Conservation (phyloP, 2,329 filamentous ascomycete genomes). For the Trichoderma oligosporum region DNA sequence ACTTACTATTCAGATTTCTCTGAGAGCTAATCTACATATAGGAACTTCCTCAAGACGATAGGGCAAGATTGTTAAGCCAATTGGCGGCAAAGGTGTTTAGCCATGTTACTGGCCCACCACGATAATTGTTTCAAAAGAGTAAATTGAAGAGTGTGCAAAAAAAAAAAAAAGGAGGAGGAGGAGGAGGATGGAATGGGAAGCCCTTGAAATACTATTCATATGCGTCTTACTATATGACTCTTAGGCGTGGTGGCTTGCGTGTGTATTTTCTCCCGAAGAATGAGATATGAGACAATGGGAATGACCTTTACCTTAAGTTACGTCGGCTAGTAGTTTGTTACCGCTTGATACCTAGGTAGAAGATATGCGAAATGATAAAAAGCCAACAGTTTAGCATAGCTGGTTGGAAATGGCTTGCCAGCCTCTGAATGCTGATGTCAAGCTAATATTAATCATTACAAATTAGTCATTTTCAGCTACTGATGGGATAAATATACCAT, state of each 20-base stretch:
- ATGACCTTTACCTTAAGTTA: not conserved
- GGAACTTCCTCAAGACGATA: conserved; percentile 79
- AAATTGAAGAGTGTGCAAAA: conserved; percentile 45
- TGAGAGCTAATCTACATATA: conserved; percentile 32
- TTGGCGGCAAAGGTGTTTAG: conserved; percentile 84
- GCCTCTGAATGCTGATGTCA: not conserved
- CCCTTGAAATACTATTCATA: no score
- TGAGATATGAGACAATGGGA: conserved; percentile 7
- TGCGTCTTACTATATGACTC: not conserved
- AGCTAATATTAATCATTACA: not conserved
- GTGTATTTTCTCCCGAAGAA: not conserved
- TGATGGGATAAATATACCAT: not conserved
- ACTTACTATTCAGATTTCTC: conserved; percentile 5
- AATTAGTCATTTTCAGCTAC: not conserved
- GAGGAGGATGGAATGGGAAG: no score
- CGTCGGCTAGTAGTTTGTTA: not conserved
- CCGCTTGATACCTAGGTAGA: not conserved
- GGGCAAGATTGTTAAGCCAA: conserved; percentile 75
- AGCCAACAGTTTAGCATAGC: not conserved
- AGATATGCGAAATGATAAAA: not conserved
- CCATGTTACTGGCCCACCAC: conserved; percentile 58
- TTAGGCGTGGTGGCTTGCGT: not conserved
- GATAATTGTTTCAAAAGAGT: conserved; percentile 32
- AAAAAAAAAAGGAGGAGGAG: not conserved
- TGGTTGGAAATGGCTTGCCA: not conserved